Percentiles rank a stretch among this genome's conserved stretches.
Conservation (phyloP, 2,329 filamentous ascomycete species). For the Tothia fuscella region DNA sequence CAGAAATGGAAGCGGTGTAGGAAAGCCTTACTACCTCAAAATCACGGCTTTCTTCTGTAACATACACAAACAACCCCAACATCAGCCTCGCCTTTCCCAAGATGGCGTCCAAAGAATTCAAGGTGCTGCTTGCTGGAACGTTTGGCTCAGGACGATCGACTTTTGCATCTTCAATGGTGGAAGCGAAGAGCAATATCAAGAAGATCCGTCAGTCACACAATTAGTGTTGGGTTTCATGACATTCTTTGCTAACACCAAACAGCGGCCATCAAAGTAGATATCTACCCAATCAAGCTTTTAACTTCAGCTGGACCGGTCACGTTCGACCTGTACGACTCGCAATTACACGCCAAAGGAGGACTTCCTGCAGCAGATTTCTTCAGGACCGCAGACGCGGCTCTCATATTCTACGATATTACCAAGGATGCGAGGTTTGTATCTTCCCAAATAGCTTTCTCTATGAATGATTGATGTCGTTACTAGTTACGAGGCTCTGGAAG, state of each 20-base stretch:
- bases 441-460: background rate
- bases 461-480: no score
- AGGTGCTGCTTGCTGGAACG: background rate
- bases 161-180: conserved; percentile 2
- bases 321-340: conserved; percentile 2
- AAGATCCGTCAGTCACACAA: background rate
- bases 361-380: conserved; percentile 4
- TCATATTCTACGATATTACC: conserved; percentile 4
- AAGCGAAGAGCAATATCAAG: background rate
- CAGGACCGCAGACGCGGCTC: background rate
- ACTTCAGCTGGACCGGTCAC: conserved; percentile 3
- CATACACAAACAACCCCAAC: no score
- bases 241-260: background rate
- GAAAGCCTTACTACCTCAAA: no score
- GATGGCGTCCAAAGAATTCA: conserved; percentile 5
- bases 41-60: no score
- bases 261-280: conserved; percentile 1
- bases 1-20: no score
- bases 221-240: background rate
- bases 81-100: no score
- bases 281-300: background rate
- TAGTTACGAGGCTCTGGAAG: conserved; percentile 2
- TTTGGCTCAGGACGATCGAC: conserved; percentile 6
- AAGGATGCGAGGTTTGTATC: background rate
- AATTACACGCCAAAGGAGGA: conserved; percentile 4